Evolutionary conservation across 805 yeast genomes (phyloP).

Genomic region (Saturnispora sanitii): DNA sequence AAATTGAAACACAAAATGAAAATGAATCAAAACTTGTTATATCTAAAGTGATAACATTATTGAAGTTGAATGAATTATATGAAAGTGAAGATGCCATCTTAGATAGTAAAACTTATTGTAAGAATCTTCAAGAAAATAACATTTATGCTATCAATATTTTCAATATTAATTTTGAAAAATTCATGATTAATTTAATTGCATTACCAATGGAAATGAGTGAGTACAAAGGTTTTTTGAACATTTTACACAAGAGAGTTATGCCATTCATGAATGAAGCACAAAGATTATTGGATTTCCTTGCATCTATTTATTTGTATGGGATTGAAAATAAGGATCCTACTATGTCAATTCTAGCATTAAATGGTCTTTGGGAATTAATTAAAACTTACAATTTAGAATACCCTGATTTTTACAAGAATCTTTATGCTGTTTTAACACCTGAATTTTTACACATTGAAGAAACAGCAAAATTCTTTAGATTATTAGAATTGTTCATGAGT

Average conservation of each 20-base stretch:
- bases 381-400: slow-evolving; percentile 76
- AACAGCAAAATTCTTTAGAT: slow-evolving; percentile 78
- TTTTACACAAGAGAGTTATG: slow-evolving; percentile 75
- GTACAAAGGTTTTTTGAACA: slow-evolving; percentile 56
- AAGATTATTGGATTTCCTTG: slow-evolving; percentile 82
- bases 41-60: slow-evolving; percentile 32
- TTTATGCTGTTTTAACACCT: slow-evolving; percentile 72
- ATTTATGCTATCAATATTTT: slow-evolving; percentile 31
- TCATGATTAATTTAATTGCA: slow-evolving; percentile 51
- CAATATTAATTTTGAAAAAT: slow-evolving; percentile 57
- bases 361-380: slow-evolving; percentile 82
- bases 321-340: slow-evolving; percentile 25
- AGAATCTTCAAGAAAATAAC: slow-evolving; percentile 36
- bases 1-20: slow-evolving; percentile 10
- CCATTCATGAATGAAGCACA: slow-evolving; percentile 77
- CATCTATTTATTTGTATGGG: slow-evolving; percentile 62
- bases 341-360: slow-evolving; percentile 58
- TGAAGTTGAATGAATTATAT: slow-evolving; percentile 23
- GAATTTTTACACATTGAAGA: slow-evolving; percentile 67
- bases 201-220: slow-evolving; percentile 33
- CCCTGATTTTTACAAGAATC: slow-evolving; percentile 77
- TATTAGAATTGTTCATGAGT: slow-evolving; percentile 74
- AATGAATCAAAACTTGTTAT: slow-evolving; percentile 20
- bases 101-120: slow-evolving; percentile 21
- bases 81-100: slow-evolving; percentile 27